Evolutionary conservation across 2,329 filamentous ascomycete species (phyloP).

Genomic region (Ophiostoma novo-ulmi): DNA sequence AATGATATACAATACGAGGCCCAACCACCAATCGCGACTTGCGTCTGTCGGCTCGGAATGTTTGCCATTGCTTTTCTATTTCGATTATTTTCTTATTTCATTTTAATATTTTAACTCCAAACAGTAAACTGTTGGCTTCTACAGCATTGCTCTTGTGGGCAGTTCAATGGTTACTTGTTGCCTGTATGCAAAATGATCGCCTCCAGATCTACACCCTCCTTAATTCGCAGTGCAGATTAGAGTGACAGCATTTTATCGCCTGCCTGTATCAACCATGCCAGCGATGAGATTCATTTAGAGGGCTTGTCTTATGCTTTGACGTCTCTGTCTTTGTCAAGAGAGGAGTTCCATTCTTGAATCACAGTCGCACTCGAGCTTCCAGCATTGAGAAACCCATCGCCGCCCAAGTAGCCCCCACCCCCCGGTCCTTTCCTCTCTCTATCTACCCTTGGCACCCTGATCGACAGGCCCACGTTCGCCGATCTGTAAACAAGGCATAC

Average conservation of each 20-base stretch:
- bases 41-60: neutral
- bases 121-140: neutral
- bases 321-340: too few species aligned
- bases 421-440: neutral
- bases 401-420: too few species aligned
- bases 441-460: neutral
- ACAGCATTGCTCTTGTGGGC: slow-evolving; percentile 3
- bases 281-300: too few species aligned
- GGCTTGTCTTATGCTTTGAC: too few species aligned
- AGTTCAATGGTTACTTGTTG: neutral
- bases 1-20: neutral
- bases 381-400: too few species aligned
- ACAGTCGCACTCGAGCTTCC: too few species aligned
- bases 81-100: neutral
- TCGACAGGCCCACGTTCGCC: neutral
- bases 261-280: too few species aligned
- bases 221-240: neutral
- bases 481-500: neutral
- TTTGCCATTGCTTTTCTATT: neutral
- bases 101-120: neutral
- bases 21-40: neutral
- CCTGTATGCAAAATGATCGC: neutral
- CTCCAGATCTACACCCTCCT: neutral
- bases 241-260: neutral
- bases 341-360: too few species aligned